These are phyloP conservation scores for Cryphonectria carpinicola DNA, from an alignment of 2,329 filamentous ascomycete genomes.

Conservation along the genomic window DNA sequence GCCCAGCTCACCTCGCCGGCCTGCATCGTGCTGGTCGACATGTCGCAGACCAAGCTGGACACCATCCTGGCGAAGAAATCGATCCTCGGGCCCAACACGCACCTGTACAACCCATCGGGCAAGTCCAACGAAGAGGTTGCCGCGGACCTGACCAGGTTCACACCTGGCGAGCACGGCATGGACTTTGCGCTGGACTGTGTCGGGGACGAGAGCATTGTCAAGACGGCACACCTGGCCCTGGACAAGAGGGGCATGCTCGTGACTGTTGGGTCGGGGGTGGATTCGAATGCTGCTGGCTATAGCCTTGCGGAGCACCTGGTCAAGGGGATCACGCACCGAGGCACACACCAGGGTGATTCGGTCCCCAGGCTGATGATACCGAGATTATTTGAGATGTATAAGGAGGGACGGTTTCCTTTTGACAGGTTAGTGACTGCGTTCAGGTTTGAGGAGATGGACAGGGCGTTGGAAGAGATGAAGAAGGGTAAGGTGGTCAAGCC, in stretches of 20 bases:
- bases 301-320: conserved; percentile 3
- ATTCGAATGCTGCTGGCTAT: conserved; percentile 4
- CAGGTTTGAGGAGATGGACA: conserved; percentile 11
- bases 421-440: conserved; percentile 2
- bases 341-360: conserved; percentile 25
- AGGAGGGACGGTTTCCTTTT: conserved; percentile 17
- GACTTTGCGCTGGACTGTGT: conserved; percentile 25
- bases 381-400: conserved; percentile 18
- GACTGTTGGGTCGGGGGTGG: conserved; percentile 9
- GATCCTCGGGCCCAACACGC: conserved; percentile 8
- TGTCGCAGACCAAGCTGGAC: conserved; percentile 20
- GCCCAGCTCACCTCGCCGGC: conserved; percentile 15
- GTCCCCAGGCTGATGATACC: conserved; percentile 22
- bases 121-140: conserved; percentile 17
- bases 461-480: conserved; percentile 2
- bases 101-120: conserved; percentile 3
- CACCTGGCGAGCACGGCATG: conserved; percentile 3
- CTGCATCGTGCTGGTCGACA: conserved; percentile 20
- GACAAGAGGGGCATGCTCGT: conserved; percentile 21
- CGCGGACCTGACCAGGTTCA: not conserved
- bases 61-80: conserved; percentile 11
- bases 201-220: conserved; percentile 18
- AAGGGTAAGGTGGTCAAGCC: conserved; percentile 8
- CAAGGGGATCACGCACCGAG: conserved; percentile 16
- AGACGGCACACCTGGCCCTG: conserved; percentile 9